Evolutionary conservation across 2,329 filamentous ascomycete species (phyloP), one percentile per base, ranked within the genome.

Genomic region (Colletotrichum graminicola): DNA sequence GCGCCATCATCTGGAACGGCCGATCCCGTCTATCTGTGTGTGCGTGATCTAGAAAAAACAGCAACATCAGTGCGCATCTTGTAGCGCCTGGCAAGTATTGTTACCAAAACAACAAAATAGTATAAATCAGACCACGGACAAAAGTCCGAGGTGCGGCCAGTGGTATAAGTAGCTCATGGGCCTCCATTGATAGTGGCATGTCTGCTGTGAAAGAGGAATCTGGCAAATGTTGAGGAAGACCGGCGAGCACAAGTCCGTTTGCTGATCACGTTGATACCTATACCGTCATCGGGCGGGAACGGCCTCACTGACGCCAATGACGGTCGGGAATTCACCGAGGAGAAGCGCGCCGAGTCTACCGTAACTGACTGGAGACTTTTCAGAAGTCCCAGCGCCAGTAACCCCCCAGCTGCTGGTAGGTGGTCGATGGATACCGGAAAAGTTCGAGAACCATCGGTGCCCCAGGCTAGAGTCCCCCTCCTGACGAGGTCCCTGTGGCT

Each of bases 361-460:
- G 36, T 57, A 23, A 39, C n/a, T 2, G 55, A 23, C 34, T 26
- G n/a, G 34, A 26, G 14, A 16, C 34, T 41, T 18, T 18, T 26
- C 10, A 14, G 26, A 12, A n/a, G 39, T n/a, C 3, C 34, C 7
- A n/a, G 36, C 26, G 16, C 34, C 55, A n/a, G n/a, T n/a, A n/a
- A n/a, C 29, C 29, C 29, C 29, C 54, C n/a, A 26, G 55, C 12
- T n/a, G 43, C 45, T 41, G 1, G 7, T 18, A 8, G n/a, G n/a
- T 29, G 55, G n/a, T 52, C n/a, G 47, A 52, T 52, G 23, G 41
- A 23, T 16, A 14, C 32, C 60, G 43, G 39, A 62, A 29, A 26
- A 21, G 36, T 62, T 52, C 60, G 45, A 62, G 60, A 62, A 62
- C 47, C 47, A 51, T 62, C 60, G 60, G n/a, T 49, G n/a, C 45